A percentile compares a stretch with the other conserved stretches of the same genome.
Conservation (phyloP, 2,329 filamentous ascomycete species). For the Aspergillus costaricaensis region DNA sequence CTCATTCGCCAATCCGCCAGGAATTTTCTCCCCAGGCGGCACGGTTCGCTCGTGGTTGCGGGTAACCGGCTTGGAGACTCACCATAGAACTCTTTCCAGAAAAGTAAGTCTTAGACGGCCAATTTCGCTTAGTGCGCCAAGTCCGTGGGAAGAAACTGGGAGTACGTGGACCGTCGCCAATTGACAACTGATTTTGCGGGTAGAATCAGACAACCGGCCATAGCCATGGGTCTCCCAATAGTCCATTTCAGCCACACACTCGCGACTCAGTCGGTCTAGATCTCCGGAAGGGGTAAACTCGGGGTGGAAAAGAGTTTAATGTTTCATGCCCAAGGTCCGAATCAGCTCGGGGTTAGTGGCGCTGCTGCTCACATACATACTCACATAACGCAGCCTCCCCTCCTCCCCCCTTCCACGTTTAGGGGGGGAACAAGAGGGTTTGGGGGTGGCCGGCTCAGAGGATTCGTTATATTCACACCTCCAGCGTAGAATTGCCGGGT, state of each 20-base stretch:
- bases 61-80: not conserved
- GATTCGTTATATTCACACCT: not conserved
- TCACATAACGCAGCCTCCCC: not conserved
- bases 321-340: not conserved
- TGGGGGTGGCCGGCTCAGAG: not conserved
- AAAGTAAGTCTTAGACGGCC: not conserved
- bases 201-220: slow-evolving; percentile 2
- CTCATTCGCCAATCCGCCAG: slow-evolving; percentile 7
- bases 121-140: slow-evolving; percentile 6
- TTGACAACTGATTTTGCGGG: not conserved
- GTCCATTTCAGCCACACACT: not conserved
- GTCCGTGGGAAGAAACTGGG: slow-evolving; percentile 1
- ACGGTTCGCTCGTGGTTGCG: slow-evolving; percentile 16
- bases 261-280: not conserved
- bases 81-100: slow-evolving; percentile 1
- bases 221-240: not conserved
- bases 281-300: not conserved
- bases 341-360: not conserved
- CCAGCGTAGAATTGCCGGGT: not conserved
- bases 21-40: slow-evolving; percentile 10
- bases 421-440: not conserved
- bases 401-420: not conserved
- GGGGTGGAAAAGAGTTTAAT: not conserved
- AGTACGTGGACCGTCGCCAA: slow-evolving; percentile 6
- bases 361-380: not conserved